These are phyloP conservation scores for Striga asiatica DNA, from an alignment of 257 asterid genomes.

Conservation along the genomic window DNA sequence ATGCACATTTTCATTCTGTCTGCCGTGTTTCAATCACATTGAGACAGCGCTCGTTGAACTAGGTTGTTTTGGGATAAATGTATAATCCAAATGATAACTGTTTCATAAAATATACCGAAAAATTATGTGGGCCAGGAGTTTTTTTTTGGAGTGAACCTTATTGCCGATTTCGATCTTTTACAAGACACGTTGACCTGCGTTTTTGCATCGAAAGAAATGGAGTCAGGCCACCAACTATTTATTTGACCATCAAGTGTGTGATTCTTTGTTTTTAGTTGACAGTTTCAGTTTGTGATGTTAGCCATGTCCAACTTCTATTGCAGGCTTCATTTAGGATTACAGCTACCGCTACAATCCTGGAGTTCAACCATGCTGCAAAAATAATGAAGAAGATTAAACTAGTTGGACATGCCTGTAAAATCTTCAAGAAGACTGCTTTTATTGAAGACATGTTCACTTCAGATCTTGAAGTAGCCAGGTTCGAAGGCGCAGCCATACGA, in stretches of 20 bases:
- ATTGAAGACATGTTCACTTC: conserved; percentile 93
- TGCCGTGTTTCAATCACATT: neutral
- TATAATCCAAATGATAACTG: too few relatives aligned
- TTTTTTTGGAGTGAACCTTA: neutral
- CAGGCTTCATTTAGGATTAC: conserved; percentile 92
- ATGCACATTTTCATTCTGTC: neutral
- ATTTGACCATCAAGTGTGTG: neutral
- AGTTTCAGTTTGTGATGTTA: conserved; percentile 3
- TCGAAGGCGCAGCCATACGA: conserved; percentile 87
- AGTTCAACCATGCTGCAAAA: conserved; percentile 82
- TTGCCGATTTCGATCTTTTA: neutral
- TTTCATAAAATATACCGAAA: too few relatives aligned
- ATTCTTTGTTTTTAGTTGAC: neutral
- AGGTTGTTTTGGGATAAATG: too few relatives aligned
- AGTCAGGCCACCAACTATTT: neutral
- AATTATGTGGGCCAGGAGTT: too few relatives aligned
- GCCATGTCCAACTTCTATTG: conserved; percentile 9
- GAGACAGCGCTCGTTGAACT: too few relatives aligned
- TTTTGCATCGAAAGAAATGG: neutral
- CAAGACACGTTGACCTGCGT: neutral
- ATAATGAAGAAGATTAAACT: conserved; percentile 87
- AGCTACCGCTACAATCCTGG: conserved; percentile 84
- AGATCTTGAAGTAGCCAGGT: conserved; percentile 97
- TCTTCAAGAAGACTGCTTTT: conserved; percentile 91
- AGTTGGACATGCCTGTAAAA: conserved; percentile 81